A percentile compares a stretch with the other conserved stretches of the same genome.
Conservation (phyloP, 73 alveolate species). For the Paramecium bursaria region DNA sequence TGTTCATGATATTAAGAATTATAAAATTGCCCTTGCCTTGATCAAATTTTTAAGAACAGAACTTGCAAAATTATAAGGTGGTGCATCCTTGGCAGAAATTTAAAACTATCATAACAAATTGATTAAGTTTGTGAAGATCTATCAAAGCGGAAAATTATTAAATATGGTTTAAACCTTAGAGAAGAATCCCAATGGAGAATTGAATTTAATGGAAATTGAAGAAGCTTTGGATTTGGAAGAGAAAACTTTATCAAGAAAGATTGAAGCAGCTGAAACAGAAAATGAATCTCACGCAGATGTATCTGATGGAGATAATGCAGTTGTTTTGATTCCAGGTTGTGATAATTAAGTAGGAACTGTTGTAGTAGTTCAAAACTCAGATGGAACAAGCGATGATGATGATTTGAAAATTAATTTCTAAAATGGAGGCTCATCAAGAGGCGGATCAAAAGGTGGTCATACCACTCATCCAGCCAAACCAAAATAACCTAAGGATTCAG, state of each 20-base stretch:
- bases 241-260: neutral
- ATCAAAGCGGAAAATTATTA: constrained; percentile 3
- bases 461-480: neutral
- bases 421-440: constrained; percentile 30
- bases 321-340: constrained; percentile 55
- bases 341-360: constrained; percentile 38
- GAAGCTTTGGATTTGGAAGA: constrained; percentile 15
- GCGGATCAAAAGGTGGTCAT: constrained; percentile 9
- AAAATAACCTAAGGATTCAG: neutral
- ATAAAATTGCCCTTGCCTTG: constrained; percentile 49
- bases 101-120: constrained; percentile 7
- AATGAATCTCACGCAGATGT: neutral
- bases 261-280: constrained; percentile 17
- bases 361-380: constrained; percentile 43
- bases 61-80: constrained; percentile 3
- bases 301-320: constrained; percentile 36
- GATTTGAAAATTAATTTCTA: constrained; percentile 25
- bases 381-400: constrained; percentile 34
- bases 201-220: constrained; percentile 30
- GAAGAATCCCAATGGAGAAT: constrained; percentile 6
- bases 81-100: constrained; percentile 33
- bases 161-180: constrained; percentile 5
- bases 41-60: constrained; percentile 47
- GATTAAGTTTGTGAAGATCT: constrained; percentile 6
- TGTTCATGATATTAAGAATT: constrained; percentile 54